These are phyloP conservation scores for Microcera coccophila DNA, from an alignment of 2,329 filamentous ascomycete genomes.

Conservation along the genomic window DNA sequence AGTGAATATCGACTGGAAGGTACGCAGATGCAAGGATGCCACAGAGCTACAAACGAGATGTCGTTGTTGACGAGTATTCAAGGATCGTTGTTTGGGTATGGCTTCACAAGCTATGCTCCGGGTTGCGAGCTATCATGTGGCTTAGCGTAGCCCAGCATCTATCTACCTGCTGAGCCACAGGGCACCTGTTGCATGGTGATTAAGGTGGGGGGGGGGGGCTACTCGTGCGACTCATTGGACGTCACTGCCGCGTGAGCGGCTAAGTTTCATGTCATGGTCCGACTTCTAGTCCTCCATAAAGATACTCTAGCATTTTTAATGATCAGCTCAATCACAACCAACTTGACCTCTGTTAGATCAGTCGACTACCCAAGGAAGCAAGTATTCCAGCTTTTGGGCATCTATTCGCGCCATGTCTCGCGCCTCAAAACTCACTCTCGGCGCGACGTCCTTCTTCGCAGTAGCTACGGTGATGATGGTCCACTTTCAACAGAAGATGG, in stretches of 20 bases:
- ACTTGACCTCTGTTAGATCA: background rate
- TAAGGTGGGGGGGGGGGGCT: too few relatives aligned
- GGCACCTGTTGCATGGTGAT: background rate
- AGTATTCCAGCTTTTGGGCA: too few relatives aligned
- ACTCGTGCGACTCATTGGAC: conserved; percentile 3
- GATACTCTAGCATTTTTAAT: background rate
- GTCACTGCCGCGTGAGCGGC: conserved; percentile 1
- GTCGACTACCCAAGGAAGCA: too few relatives aligned
- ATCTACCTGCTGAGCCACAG: background rate
- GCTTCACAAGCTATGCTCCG: background rate
- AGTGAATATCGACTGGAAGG: background rate
- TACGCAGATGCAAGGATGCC: background rate
- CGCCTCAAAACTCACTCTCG: conserved; percentile 81
- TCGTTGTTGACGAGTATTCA: background rate
- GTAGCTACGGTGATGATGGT: conserved; percentile 76
- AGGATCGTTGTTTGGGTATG: background rate
- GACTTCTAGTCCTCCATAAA: conserved; percentile 5
- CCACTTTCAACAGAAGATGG: conserved; percentile 80
- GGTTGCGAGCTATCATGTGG: background rate
- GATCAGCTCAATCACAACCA: background rate
- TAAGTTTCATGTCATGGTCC: conserved; percentile 8
- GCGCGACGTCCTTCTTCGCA: conserved; percentile 72
- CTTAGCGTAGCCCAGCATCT: background rate
- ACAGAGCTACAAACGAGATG: background rate
- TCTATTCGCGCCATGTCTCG: conserved; percentile 68